phyloP scores from a whole-genome alignment of 371 early-diverging fungal genomes.

The Encephalitozoon romaleae region DNA sequence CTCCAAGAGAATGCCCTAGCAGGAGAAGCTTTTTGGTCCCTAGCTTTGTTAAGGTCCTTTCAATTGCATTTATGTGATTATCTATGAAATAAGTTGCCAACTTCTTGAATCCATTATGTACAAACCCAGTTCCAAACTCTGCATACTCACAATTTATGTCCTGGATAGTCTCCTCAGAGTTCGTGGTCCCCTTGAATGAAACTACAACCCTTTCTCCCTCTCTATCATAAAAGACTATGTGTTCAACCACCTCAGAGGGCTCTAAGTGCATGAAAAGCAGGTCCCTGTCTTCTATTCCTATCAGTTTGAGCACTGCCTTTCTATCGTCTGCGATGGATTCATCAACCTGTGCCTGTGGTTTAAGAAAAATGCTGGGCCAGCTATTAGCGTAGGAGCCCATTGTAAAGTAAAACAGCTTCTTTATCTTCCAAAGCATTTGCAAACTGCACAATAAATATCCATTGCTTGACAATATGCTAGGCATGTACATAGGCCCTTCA shows the following conservation, averaged over 20 bases:
- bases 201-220: conserved; percentile 22
- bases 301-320: conserved; percentile 7
- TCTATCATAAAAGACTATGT: conserved; percentile 29
- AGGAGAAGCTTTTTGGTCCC: conserved; percentile 33
- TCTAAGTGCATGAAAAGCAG: conserved; percentile 1
- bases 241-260: conserved; percentile 5
- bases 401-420: conserved; percentile 3
- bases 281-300: conserved; percentile 12
- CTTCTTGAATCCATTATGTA: conserved; percentile 56
- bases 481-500: background rate
- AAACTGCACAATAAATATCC: background rate
- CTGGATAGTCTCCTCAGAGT: conserved; percentile 33
- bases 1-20: conserved; percentile 60
- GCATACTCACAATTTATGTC: conserved; percentile 48
- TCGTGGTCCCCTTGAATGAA: conserved; percentile 54
- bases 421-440: background rate
- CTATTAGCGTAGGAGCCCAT: conserved; percentile 1
- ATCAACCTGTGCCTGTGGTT: background rate
- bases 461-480: background rate
- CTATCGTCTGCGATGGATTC: background rate
- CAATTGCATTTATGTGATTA: conserved; percentile 22
- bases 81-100: conserved; percentile 46
- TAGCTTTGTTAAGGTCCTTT: conserved; percentile 6
- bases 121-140: conserved; percentile 47
- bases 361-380: conserved; percentile 22